Evolutionary conservation across 2,329 filamentous ascomycete genomes (phyloP).

Genomic region (Paecilomyces variotii): DNA sequence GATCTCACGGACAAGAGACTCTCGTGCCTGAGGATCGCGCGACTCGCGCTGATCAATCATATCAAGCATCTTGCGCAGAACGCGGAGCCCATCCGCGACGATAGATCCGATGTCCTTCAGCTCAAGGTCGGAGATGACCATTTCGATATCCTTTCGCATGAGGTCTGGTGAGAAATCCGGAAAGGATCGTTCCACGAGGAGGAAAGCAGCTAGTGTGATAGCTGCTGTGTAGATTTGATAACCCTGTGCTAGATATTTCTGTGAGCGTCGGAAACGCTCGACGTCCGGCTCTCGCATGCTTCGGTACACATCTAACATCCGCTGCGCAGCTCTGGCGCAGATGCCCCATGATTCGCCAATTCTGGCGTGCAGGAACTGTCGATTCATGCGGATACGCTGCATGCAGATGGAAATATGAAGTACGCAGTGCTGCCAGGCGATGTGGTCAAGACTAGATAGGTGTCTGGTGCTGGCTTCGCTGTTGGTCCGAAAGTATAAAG

Average conservation of each 20-base stretch:
- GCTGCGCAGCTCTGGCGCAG: constrained; percentile 16
- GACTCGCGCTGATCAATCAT: constrained; percentile 15
- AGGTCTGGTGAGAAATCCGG: constrained; percentile 11
- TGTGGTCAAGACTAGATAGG: constrained; percentile 10
- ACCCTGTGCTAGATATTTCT: constrained; percentile 16
- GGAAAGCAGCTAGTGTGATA: constrained; percentile 16
- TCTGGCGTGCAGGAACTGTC: constrained; percentile 15
- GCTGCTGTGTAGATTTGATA: constrained; percentile 21
- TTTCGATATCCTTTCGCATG: constrained; percentile 15
- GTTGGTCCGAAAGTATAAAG: constrained; percentile 17
- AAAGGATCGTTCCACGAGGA: constrained; percentile 18
- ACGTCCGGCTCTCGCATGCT: constrained; percentile 13
- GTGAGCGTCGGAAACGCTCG: constrained; percentile 12
- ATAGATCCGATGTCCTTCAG: constrained; percentile 11
- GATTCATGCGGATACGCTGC: constrained; percentile 18
- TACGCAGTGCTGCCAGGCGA: constrained; percentile 17
- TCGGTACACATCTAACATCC: constrained; percentile 15
- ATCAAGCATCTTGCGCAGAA: constrained; percentile 17
- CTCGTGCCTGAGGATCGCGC: constrained; percentile 10
- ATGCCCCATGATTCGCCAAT: constrained; percentile 14
- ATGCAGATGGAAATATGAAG: constrained; percentile 18
- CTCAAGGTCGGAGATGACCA: constrained; percentile 17
- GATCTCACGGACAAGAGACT: constrained; percentile 15
- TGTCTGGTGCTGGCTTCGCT: constrained; percentile 7
- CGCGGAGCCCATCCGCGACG: constrained; percentile 14